Evolutionary conservation across 192 early-diverging fungal species (phyloP).

Genomic region (Rhizophagus sp.): DNA sequence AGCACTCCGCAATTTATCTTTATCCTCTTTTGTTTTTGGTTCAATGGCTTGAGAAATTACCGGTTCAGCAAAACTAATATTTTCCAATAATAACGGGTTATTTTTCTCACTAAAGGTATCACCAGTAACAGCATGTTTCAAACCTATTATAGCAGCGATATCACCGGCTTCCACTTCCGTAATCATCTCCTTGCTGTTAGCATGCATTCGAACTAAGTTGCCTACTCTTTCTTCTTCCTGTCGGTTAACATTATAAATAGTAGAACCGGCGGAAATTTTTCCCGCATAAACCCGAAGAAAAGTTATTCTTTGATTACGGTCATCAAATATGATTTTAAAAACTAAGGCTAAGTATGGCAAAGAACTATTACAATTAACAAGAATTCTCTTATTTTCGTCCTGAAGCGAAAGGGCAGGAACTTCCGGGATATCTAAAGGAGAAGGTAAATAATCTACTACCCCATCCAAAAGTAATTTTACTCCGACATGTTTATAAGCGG

Average conservation of each 20-base stretch:
- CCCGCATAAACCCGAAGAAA: too few species aligned
- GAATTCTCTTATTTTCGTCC: too few species aligned
- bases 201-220: neutral
- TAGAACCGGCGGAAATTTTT: too few species aligned
- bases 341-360: neutral
- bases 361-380: slow-evolving; percentile 15
- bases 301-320: neutral
- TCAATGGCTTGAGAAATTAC: slow-evolving; percentile 20
- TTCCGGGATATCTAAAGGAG: slow-evolving; percentile 11
- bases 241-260: too few species aligned
- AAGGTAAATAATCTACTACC: slow-evolving; percentile 10
- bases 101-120: slow-evolving; percentile 8
- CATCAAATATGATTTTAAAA: slow-evolving; percentile 15
- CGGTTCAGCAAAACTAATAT: slow-evolving; percentile 8
- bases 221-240: slow-evolving; percentile 14
- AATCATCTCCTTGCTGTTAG: slow-evolving; percentile 3
- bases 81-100: neutral
- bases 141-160: slow-evolving; percentile 4
- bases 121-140: slow-evolving; percentile 1
- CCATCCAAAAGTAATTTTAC: neutral
- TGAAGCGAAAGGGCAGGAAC: neutral
- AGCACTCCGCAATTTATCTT: neutral
- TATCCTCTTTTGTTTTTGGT: slow-evolving; percentile 4
- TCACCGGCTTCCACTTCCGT: neutral
- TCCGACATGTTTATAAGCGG: slow-evolving; percentile 5